phyloP scores from a whole-genome alignment of 371 early-diverging fungal species.

The Lichtheimia hyalospora region DNA sequence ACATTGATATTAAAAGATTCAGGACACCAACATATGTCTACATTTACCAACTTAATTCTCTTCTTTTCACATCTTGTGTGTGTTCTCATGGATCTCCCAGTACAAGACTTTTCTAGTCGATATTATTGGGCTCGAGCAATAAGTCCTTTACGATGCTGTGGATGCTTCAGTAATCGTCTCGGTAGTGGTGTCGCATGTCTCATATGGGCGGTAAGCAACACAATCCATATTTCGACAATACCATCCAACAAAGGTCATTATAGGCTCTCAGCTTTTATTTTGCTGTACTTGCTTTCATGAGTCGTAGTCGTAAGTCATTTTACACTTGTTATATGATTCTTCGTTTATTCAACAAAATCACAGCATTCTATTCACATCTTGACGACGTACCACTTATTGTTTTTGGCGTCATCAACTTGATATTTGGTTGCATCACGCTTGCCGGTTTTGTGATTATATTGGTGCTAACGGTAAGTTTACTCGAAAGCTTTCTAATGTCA shows the following conservation, averaged over 20 bases:
- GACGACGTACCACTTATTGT: constrained; percentile 21
- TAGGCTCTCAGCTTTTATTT: constrained; percentile 36
- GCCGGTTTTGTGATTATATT: constrained; percentile 10
- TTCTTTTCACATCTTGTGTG: background rate
- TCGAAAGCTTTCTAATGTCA: too few relatives aligned
- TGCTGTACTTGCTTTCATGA: constrained; percentile 29
- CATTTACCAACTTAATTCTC: background rate
- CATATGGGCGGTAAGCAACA: constrained; percentile 28
- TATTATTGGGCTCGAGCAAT: constrained; percentile 17
- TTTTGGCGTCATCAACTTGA: constrained; percentile 27
- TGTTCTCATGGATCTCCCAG: background rate
- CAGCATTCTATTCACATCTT: constrained; percentile 35
- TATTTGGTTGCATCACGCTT: constrained; percentile 26
- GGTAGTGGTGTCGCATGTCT: constrained; percentile 26
- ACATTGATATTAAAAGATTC: background rate
- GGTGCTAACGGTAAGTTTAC: background rate
- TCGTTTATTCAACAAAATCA: background rate
- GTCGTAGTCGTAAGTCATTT: constrained; percentile 24
- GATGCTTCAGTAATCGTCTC: constrained; percentile 24
- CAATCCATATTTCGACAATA: background rate
- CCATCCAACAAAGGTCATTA: background rate
- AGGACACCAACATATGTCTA: background rate
- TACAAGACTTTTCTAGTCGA: constrained; percentile 14
- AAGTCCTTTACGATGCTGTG: constrained; percentile 19
- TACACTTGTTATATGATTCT: too few relatives aligned